Evolutionary conservation across 2,329 filamentous ascomycete species (phyloP).

Genomic region (Cadophora sp.): DNA sequence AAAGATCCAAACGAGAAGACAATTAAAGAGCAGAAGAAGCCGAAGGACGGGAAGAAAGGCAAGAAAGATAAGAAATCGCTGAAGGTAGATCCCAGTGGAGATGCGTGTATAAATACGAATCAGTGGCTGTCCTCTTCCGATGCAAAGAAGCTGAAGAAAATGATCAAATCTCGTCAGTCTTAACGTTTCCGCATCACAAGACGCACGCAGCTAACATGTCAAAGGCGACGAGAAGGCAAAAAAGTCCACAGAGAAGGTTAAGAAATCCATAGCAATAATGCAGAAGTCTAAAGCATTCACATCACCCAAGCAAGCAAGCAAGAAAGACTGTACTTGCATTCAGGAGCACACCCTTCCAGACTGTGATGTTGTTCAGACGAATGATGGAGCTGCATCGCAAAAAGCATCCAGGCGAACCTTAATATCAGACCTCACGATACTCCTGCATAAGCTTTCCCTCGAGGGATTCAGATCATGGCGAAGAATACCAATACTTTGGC

Average conservation of each 20-base stretch:
- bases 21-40: not conserved
- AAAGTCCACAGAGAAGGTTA: not conserved
- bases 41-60: not conserved
- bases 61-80: not conserved
- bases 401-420: not conserved
- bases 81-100: not conserved
- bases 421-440: not conserved
- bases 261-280: not conserved
- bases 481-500: conserved; percentile 18
- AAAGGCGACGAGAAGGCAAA: not conserved
- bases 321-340: not conserved
- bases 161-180: not conserved
- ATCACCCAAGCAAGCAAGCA: not conserved
- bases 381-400: conserved; percentile 4
- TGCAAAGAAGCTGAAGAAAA: conserved; percentile 3
- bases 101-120: not conserved
- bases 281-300: not conserved
- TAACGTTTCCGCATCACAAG: not conserved
- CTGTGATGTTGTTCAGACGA: not conserved
- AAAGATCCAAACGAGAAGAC: not conserved
- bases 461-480: conserved; percentile 29
- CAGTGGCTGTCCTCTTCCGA: conserved; percentile 4
- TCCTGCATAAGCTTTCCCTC: conserved; percentile 17
- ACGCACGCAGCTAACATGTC: not conserved
- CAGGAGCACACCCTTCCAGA: not conserved